Evolutionary conservation across 75 land plant genomes (phyloP), one percentile per base, ranked within the genome.

Genomic region (Pseudotsuga menziesii): DNA sequence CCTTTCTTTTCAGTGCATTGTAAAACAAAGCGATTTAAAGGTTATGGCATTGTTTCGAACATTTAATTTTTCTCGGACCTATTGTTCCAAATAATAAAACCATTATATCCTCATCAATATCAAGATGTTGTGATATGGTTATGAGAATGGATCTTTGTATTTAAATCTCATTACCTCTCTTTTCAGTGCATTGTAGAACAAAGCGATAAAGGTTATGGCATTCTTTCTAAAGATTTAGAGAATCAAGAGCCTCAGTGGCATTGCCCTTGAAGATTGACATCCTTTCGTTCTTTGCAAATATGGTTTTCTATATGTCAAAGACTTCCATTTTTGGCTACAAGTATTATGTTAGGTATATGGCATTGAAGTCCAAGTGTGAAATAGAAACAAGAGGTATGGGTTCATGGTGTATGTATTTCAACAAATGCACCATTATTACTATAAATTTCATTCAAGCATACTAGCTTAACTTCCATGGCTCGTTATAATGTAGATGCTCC

Each of bases 321-420:
- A 86, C 91, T 22, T 84, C 89, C 26, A 90, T 75, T 89, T 92
- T 95, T 8, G 98, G 96, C 54, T 91, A 88, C 77, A 91, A 92
- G 79, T 92, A 93, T 62, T 92, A 95, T 2, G 93, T 95, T 20
- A 92, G 93, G 78, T 88, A 92, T 20, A 95, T 85, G 44, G 95
- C 71, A 77, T 32, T 88, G 1, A 93, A 84, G 75, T 82, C 90
- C 57, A 95, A 72, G 35, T 92, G 88, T 11, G 87, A 83, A 81
- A 92, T 83, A 19, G 89, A 87, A 76, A 91, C 85, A 71, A 91
- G 89, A 29, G 98, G 98, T 48, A 83, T 78, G 29, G 92, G 88
- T 79, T 90, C 93, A 44, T 86, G 75, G 76, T 94, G 98, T 78
- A 95, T 82, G 80, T 95, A 92, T 58, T 86, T 82, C 17, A 95